A percentile compares a stretch with the other conserved stretches of the same genome.
phyloP scores from a whole-genome alignment of 148 eudicot genomes.

The Chenopodium formosanum region DNA sequence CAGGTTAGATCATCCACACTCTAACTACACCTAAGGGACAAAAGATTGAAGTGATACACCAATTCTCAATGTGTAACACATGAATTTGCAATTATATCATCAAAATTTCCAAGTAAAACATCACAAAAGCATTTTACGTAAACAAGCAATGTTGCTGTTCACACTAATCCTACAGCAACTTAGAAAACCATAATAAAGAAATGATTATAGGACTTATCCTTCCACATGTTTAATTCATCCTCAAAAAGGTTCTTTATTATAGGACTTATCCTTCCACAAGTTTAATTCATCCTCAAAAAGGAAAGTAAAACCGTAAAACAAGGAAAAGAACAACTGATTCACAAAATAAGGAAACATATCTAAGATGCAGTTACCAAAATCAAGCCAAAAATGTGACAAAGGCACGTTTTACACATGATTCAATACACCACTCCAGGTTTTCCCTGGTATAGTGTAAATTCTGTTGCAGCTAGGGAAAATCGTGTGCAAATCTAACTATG shows the following conservation, averaged over 20 bases:
- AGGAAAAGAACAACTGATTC: neutral
- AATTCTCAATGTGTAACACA: neutral
- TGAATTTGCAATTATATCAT: neutral
- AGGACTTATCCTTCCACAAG: too few relatives aligned
- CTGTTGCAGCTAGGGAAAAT: neutral
- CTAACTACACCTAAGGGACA: too few relatives aligned
- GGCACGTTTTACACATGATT: neutral
- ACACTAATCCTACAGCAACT: neutral
- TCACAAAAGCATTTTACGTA: too few relatives aligned
- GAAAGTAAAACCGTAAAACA: neutral
- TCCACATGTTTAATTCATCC: neutral
- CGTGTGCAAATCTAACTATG: neutral
- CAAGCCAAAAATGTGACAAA: neutral
- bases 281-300: neutral
- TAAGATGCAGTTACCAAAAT: neutral
- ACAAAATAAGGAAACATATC: neutral
- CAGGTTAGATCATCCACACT: too few relatives aligned
- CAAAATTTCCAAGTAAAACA: neutral
- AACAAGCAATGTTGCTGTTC: neutral
- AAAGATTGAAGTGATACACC: neutral
- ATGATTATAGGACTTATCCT: too few relatives aligned
- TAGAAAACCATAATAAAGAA: neutral
- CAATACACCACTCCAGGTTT: neutral
- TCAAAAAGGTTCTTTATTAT: too few relatives aligned
- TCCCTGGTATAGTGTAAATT: neutral